Base-by-base conservation (phyloP, 2,329 filamentous ascomycete species). In the Neurospora sp. region DNA sequence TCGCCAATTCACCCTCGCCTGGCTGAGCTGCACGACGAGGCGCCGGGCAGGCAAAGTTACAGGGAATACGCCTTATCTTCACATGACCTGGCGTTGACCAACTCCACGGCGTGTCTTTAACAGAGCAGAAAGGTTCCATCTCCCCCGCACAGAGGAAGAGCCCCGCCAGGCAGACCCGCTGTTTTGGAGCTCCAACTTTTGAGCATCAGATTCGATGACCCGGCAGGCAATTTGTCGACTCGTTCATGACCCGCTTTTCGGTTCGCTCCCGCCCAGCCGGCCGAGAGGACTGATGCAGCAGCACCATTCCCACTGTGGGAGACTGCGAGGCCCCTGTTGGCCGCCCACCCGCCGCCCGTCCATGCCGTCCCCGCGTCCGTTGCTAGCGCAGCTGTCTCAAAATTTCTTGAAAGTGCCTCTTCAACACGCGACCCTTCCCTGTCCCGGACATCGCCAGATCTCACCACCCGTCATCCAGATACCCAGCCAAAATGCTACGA, bases 401-500 rank as follows among this genome's bases (percentile, higher is more conserved):
- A 73, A 71, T 69, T 70, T 69, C 43, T 70, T 39, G 46, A 66
- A 36, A 69, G 38, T 39, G 39, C 38, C 38, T 33, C 38, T 36
- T 62, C 68, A n/a, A 40, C 67, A 70, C 57, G 62, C 67, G 57
- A 69, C 67, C 11, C 37, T 52, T 70, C 52, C 17, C 23, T 62
- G 19, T 52, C 62, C n/a, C 39, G n/a, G 10, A 67, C 28, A 23
- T 67, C 33, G 19, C 68, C 43, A 33, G 38, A 68, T 52, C 52
- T 62, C n/a, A 67, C 66, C 66, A 68, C 23, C 40, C 36, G 23
- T 57, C 37, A 67, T 39, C 33, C 70, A 68, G 62, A 43, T 69
- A 46, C 68, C 67, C 68, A 65, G 46, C 68, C 68, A 77, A 69
- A 40, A 85, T 85, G 83, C 79, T 85, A 73, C 82, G 82, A 75